Percentiles rank a stretch among this genome's conserved stretches.
phyloP scores from a whole-genome alignment of 352 stramenopile genomes.

The Phytophthora colocasiae region DNA sequence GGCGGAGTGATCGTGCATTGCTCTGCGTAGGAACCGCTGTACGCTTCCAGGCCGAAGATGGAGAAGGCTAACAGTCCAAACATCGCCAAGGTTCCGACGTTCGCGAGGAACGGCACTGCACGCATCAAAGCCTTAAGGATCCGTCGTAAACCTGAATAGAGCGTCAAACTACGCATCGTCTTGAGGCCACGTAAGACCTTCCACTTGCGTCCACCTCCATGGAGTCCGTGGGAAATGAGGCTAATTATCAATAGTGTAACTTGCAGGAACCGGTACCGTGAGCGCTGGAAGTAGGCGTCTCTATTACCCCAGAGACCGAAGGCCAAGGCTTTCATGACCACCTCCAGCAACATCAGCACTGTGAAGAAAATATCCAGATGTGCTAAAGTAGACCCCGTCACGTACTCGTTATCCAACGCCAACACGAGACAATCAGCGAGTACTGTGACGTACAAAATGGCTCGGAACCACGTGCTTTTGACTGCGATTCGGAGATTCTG shows the following conservation, averaged over 20 bases:
- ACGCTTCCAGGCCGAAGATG: conserved; percentile 80
- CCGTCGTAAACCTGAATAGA: conserved; percentile 67
- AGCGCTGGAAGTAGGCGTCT: conserved; percentile 63
- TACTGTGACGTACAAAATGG: conserved; percentile 52
- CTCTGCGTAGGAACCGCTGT: conserved; percentile 53
- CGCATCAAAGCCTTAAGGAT: conserved; percentile 73
- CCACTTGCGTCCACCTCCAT: conserved; percentile 37
- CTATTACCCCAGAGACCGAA: conserved; percentile 52
- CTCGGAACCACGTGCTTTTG: conserved; percentile 58
- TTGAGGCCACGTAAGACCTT: conserved; percentile 74
- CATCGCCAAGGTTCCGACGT: conserved; percentile 73
- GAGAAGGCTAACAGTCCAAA: conserved; percentile 84
- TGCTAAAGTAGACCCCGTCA: conserved; percentile 30
- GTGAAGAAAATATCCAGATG: conserved; percentile 69
- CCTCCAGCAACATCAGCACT: conserved; percentile 63
- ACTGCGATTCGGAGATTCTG: conserved; percentile 39
- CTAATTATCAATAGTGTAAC: conserved; percentile 53
- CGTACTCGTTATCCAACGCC: conserved; percentile 63
- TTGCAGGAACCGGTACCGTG: conserved; percentile 60
- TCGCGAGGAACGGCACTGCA: conserved; percentile 77
- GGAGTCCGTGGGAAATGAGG: conserved; percentile 54
- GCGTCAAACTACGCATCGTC: conserved; percentile 65
- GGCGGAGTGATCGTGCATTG: conserved; percentile 48
- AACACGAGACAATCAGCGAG: conserved; percentile 62
- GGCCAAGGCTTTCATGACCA: conserved; percentile 61